Percentiles rank a stretch among this genome's conserved stretches.
Conservation (phyloP, 2,329 filamentous ascomycete genomes). For the Arachnomyces sp. region DNA sequence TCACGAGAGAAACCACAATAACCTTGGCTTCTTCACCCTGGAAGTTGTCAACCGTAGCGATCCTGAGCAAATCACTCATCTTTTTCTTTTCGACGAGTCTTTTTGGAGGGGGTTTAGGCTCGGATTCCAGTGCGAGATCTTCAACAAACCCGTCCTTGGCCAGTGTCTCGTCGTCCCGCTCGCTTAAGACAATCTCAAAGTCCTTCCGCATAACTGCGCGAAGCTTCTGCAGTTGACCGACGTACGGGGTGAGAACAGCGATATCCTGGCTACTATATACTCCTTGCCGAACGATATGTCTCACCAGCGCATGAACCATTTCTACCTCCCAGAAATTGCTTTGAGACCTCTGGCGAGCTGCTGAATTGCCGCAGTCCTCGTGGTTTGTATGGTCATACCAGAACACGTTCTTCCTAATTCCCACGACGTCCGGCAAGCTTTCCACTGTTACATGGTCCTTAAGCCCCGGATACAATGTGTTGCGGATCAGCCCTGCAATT, state of each 20-base stretch:
- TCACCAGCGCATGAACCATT: slow-evolving; percentile 15
- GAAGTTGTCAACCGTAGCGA: slow-evolving; percentile 62
- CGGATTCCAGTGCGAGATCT: slow-evolving; percentile 10
- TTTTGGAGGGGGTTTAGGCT: background rate
- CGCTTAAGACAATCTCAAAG: slow-evolving; percentile 36
- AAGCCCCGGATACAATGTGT: slow-evolving; percentile 48
- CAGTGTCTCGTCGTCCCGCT: slow-evolving; percentile 51
- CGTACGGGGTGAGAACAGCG: slow-evolving; percentile 17
- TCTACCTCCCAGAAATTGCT: slow-evolving; percentile 16
- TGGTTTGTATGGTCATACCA: slow-evolving; percentile 15
- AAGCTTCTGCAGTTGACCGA: slow-evolving; percentile 12
- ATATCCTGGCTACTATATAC: slow-evolving; percentile 15
- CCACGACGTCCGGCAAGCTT: too few species aligned
- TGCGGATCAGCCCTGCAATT: slow-evolving; percentile 49
- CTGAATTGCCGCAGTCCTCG: slow-evolving; percentile 10
- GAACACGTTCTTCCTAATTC: slow-evolving; percentile 8
- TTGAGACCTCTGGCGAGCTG: slow-evolving; percentile 4
- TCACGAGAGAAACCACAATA: slow-evolving; percentile 57
- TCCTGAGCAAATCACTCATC: slow-evolving; percentile 6
- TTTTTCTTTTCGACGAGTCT: slow-evolving; percentile 1
- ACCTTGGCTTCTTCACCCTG: slow-evolving; percentile 65
- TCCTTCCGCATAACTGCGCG: background rate
- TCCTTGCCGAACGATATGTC: slow-evolving; percentile 17
- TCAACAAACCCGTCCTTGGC: slow-evolving; percentile 25
- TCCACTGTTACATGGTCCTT: slow-evolving; percentile 36